Evolutionary conservation across 352 stramenopile genomes (phyloP), one percentile per base, ranked within the genome.

Genomic region (Phytophthora litchii): DNA sequence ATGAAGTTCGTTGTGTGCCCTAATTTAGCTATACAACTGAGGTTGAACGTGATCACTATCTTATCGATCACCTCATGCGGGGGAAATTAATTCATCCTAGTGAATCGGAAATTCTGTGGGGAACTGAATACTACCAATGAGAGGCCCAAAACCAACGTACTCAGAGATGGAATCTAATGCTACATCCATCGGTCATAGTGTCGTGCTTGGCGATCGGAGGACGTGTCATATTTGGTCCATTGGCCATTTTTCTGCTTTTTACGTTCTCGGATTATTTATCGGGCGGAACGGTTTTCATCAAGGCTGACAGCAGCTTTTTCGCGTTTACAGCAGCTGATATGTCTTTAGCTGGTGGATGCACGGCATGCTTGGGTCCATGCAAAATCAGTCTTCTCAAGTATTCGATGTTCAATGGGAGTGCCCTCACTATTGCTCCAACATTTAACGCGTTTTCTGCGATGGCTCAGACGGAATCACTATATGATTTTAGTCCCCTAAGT

Each of bases 301-400:
- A 47, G 4, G 20, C 52, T 8, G 49, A 67, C 10, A 35, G 35
- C 27, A 60, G 58, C 43, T 67, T 61, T 36, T 67, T 67, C 19
- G 42, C 50, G 11, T 34, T 67, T 32, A 53, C 49, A 0, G 25
- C 54, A 16, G 25, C 54, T 8, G 58, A 67, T 37, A 20, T 48
- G 25, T 52, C 54, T 13, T 56, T 61, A 51, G 42, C 42, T 42
- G 58, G 58, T 13, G 58, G 42, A 3, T 67, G 58, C 14, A 40
- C 19, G 16, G 50, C 20, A 3, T 67, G 58, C 17, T 14, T 51
- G 19, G 52, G 52, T 37, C 40, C 52, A n/a, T 60, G 52, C 41
- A 60, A 52, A 17, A 52, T 60, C 11, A 41, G 41, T 3, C 32
- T 60, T 14, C 52, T 60, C 20, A 60, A 60, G n/a, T 60, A 52